Evolutionary conservation across 768 basidiomycete species (phyloP).

Genomic region (Filobasidium wieringae): DNA sequence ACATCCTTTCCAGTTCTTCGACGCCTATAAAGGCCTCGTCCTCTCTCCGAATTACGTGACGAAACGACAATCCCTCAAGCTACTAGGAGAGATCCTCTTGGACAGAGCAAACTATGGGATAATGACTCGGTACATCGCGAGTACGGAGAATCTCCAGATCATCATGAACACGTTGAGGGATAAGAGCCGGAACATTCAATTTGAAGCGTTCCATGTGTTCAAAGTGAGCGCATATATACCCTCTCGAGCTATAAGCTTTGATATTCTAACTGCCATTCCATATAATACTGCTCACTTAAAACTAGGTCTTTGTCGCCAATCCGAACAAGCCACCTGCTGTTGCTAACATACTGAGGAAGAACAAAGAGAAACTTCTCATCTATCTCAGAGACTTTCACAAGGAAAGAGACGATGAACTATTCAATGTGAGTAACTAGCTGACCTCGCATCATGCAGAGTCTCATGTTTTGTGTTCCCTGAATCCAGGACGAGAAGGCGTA

Average conservation of each 20-base stretch:
- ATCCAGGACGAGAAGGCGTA: slow-evolving; percentile 83
- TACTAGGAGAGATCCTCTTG: slow-evolving; percentile 91
- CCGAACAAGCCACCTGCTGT: slow-evolving; percentile 98
- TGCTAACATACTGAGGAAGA: slow-evolving; percentile 74
- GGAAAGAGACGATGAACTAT: slow-evolving; percentile 72
- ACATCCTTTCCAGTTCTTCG: slow-evolving; percentile 62
- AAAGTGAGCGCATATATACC: slow-evolving; percentile 52
- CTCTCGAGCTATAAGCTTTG: not conserved
- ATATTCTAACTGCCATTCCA: no score
- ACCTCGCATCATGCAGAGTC: slow-evolving; percentile 97
- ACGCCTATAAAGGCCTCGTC: slow-evolving; percentile 82
- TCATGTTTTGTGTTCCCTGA: slow-evolving; percentile 45
- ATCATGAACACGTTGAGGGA: slow-evolving; percentile 99
- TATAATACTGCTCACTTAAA: no score
- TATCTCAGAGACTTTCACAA: slow-evolving; percentile 94
- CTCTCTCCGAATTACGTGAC: slow-evolving; percentile 94
- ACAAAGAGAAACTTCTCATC: slow-evolving; percentile 80
- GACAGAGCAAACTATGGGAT: slow-evolving; percentile 96
- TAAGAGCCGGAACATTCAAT: slow-evolving; percentile 99
- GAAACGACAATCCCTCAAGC: slow-evolving; percentile 96
- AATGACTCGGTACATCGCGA: slow-evolving; percentile 94
- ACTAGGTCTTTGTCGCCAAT: slow-evolving; percentile 91
- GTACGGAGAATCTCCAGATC: slow-evolving; percentile 94
- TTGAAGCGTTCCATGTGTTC: slow-evolving; percentile 99
- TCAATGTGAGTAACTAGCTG: slow-evolving; percentile 22